Conservation (phyloP, 306 rosid genomes). For the Datisca glomerata region DNA sequence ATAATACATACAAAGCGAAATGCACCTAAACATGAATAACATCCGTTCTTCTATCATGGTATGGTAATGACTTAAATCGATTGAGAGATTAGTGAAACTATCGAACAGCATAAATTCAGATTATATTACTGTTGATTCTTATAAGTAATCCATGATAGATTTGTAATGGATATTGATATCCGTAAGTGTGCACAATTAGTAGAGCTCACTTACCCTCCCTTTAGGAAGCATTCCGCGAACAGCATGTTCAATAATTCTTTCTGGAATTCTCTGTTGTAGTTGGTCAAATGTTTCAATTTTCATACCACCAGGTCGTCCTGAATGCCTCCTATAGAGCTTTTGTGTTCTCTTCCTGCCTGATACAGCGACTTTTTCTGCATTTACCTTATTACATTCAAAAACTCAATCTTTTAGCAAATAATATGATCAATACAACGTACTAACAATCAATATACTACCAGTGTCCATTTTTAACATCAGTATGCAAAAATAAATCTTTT, state of each 20-base stretch:
- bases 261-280: conserved; percentile 89
- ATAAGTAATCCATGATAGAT: not conserved
- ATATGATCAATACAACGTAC: too few relatives aligned
- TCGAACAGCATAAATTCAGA: too few relatives aligned
- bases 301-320: conserved; percentile 99
- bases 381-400: conserved; percentile 44
- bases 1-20: too few relatives aligned
- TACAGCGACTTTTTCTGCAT: conserved; percentile 93
- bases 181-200: not conserved
- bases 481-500: too few relatives aligned
- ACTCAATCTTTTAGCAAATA: not conserved
- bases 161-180: too few relatives aligned
- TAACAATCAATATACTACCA: too few relatives aligned
- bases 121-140: too few relatives aligned
- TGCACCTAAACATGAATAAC: too few relatives aligned
- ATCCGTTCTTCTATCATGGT: too few relatives aligned
- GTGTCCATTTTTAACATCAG: too few relatives aligned
- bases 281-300: conserved; percentile 85
- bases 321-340: conserved; percentile 92
- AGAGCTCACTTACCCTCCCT: conserved; percentile 70
- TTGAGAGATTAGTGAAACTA: too few relatives aligned
- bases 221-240: conserved; percentile 99
- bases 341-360: conserved; percentile 90
- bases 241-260: conserved; percentile 91
- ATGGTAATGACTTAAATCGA: too few relatives aligned